A percentile compares a stretch with the other conserved stretches of the same genome.
Evolutionary conservation across 106 monocot genomes (phyloP).

Genomic region (Dioscorea zingiberensis): DNA sequence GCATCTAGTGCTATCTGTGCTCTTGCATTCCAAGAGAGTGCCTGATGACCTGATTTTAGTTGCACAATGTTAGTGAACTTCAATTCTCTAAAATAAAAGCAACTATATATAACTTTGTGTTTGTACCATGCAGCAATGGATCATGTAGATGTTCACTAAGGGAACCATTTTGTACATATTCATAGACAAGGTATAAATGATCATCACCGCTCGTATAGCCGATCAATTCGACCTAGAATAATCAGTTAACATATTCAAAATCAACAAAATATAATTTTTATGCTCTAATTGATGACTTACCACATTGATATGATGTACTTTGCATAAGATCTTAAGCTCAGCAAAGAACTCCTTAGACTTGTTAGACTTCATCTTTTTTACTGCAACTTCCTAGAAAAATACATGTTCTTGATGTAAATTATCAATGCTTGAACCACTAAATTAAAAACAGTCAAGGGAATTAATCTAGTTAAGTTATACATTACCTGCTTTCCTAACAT

Average conservation of each 20-base stretch:
- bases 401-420: no score
- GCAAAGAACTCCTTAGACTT: conserved; percentile 53
- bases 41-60: conserved; percentile 34
- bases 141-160: conserved; percentile 60
- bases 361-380: conserved; percentile 53
- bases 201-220: conserved; percentile 44
- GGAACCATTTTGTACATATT: conserved; percentile 46
- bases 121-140: conserved; percentile 41
- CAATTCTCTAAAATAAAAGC: neutral
- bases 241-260: neutral
- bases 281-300: conserved; percentile 17
- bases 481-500: conserved; percentile 35
- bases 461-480: neutral
- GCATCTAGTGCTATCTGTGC: conserved; percentile 48
- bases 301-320: conserved; percentile 56
- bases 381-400: conserved; percentile 40
- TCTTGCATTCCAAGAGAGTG: conserved; percentile 51
- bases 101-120: neutral
- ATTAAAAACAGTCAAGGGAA: no score
- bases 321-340: conserved; percentile 53
- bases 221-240: conserved; percentile 36
- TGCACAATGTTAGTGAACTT: neutral
- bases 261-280: no score
- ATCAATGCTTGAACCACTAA: no score
- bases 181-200: conserved; percentile 45